Percentiles rank a stretch among this genome's conserved stretches.
These are phyloP conservation scores for Nymphaea thermarum DNA, from an alignment of 164 flowering plant species.

Conservation along the genomic window DNA sequence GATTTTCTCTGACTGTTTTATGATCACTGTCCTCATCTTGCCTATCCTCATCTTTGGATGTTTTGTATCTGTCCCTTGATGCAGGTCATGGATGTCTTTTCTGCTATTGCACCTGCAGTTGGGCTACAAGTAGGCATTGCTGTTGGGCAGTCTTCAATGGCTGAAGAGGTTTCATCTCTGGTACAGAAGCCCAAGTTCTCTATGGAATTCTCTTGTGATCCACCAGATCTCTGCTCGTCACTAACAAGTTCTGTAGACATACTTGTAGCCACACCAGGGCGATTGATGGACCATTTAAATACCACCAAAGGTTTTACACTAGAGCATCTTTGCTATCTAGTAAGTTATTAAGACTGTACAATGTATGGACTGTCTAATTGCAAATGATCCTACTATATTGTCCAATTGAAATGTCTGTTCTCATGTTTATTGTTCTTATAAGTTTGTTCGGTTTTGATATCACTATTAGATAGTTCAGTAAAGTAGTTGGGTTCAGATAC, in stretches of 20 bases:
- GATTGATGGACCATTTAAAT: slow-evolving; percentile 88
- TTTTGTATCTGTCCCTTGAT: background rate
- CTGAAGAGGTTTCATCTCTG: slow-evolving; percentile 67
- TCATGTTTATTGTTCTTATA: background rate
- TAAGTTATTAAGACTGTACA: slow-evolving; percentile 18
- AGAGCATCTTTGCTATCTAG: slow-evolving; percentile 82
- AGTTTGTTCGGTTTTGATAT: background rate
- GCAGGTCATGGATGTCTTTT: slow-evolving; percentile 85
- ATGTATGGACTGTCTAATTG: background rate
- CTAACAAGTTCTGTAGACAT: slow-evolving; percentile 68
- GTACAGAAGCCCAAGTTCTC: slow-evolving; percentile 52
- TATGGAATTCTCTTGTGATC: slow-evolving; percentile 59
- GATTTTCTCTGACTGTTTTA: too few species aligned
- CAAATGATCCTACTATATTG: background rate
- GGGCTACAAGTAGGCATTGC: slow-evolving; percentile 90
- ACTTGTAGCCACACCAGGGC: slow-evolving; percentile 90
- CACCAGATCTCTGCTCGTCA: slow-evolving; percentile 23
- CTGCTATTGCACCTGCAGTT: slow-evolving; percentile 75
- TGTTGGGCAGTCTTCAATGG: slow-evolving; percentile 79
- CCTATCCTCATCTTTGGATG: too few species aligned
- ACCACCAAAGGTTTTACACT: slow-evolving; percentile 80
- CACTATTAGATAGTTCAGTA: background rate
- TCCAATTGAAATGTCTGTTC: background rate
- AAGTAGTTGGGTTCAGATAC: background rate
- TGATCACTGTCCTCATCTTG: too few species aligned